Conservation (phyloP, 208 protist genomes). For the Phytomonas sp. region DNA sequence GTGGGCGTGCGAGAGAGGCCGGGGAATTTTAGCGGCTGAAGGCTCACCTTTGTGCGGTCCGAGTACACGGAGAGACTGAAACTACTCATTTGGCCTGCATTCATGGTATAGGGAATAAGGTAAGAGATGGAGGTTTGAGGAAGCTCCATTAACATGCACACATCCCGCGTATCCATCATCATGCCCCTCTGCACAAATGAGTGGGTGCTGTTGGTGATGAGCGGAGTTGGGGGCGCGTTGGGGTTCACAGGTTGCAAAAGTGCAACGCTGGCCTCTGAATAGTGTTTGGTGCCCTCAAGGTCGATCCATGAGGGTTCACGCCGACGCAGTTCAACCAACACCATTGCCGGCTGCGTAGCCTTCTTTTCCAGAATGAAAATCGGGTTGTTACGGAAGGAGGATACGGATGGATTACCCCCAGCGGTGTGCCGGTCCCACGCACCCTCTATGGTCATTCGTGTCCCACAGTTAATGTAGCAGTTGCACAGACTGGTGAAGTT, state of each 20-base stretch:
- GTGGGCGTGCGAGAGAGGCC: slow-evolving; percentile 50
- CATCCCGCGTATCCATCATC: slow-evolving; percentile 81
- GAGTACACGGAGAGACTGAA: slow-evolving; percentile 81
- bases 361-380: slow-evolving; percentile 85
- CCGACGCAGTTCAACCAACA: slow-evolving; percentile 76
- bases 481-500: slow-evolving; percentile 76
- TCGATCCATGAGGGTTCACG: slow-evolving; percentile 50
- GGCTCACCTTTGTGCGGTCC: slow-evolving; percentile 52
- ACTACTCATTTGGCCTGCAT: slow-evolving; percentile 36
- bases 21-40: slow-evolving; percentile 62
- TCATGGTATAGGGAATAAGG: slow-evolving; percentile 77
- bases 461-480: slow-evolving; percentile 84
- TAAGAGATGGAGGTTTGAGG: slow-evolving; percentile 58
- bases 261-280: slow-evolving; percentile 71
- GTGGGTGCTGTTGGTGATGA: slow-evolving; percentile 78
- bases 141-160: slow-evolving; percentile 68
- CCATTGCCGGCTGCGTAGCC: slow-evolving; percentile 41
- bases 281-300: slow-evolving; percentile 64
- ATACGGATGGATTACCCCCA: slow-evolving; percentile 76
- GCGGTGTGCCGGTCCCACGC: slow-evolving; percentile 49
- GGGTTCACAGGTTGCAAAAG: slow-evolving; percentile 56
- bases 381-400: slow-evolving; percentile 81
- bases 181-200: slow-evolving; percentile 78
- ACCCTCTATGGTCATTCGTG: slow-evolving; percentile 51
- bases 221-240: slow-evolving; percentile 40